phyloP scores from a whole-genome alignment of 768 basidiomycete species.

The Mycena floridula region DNA sequence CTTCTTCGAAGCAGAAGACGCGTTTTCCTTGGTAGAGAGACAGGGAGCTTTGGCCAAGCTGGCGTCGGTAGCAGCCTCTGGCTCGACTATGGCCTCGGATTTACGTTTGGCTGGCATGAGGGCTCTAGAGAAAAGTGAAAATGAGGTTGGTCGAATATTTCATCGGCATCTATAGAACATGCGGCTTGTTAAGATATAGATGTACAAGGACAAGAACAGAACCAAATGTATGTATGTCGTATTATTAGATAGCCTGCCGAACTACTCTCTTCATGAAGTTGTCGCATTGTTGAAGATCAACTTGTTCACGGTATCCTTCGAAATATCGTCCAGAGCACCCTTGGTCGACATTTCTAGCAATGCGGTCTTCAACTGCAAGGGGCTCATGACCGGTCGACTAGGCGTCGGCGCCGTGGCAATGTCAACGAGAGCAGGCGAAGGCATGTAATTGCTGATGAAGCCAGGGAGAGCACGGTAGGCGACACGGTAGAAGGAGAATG shows the following conservation, averaged over 20 bases:
- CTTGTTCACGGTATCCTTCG: slow-evolving; percentile 55
- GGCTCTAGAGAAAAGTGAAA: no score
- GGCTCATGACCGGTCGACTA: slow-evolving; percentile 42
- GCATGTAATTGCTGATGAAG: slow-evolving; percentile 54
- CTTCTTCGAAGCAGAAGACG: slow-evolving; percentile 12
- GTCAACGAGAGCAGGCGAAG: slow-evolving; percentile 41
- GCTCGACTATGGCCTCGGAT: slow-evolving; percentile 13
- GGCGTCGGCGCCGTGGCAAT: slow-evolving; percentile 37
- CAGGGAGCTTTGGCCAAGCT: slow-evolving; percentile 29
- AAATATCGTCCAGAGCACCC: slow-evolving; percentile 43
- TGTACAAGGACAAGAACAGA: no score
- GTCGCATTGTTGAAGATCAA: slow-evolving; percentile 83
- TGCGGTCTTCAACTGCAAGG: slow-evolving; percentile 72
- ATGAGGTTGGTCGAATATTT: no score
- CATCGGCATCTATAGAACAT: no score
- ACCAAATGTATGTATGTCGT: no score
- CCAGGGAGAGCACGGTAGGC: slow-evolving; percentile 50
- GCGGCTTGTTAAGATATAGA: no score
- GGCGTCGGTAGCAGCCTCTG: slow-evolving; percentile 15
- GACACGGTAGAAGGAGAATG: slow-evolving; percentile 46
- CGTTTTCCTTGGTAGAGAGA: slow-evolving; percentile 3
- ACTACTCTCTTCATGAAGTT: not conserved
- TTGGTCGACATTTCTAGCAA: slow-evolving; percentile 54
- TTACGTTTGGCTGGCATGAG: slow-evolving; percentile 23
- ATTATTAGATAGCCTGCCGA: no score